Base-by-base conservation (phyloP, 768 basidiomycete genomes). In the Amylocystis lapponica region DNA sequence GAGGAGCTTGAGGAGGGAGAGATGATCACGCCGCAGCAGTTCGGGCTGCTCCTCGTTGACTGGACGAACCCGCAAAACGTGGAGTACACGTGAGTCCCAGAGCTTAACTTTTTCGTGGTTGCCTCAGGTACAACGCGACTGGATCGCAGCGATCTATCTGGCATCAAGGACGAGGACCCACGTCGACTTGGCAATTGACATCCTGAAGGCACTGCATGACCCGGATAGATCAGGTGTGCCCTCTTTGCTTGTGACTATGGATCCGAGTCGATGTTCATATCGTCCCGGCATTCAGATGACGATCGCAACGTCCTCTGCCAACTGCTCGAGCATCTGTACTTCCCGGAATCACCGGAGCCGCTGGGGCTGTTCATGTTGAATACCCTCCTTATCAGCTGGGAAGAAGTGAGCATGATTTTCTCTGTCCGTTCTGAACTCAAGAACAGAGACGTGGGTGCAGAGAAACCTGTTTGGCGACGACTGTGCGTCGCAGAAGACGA, bases 231-330 rank as follows among this genome's bases (percentile, higher is more conserved):
- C 72, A 39, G 68, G 78, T 76, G 41, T 33, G 58, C 39, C 11
- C 39, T 33, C 13, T 47, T 32, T n/a, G n/a, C n/a, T n/a, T n/a
- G n/a, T n/a, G n/a, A 26, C 36, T 27, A n/a, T 20, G 20, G 14
- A 8, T 13, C 14, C 14, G 26, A 14, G 39, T 32, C 16, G 10
- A 2, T n/a, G 17, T 13, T 14, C 21, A 42, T n/a, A 26, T 26
- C 41, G 11, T 26, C 12, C 43, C 32, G 27, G 36, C 14, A 5
- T 39, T 19, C 52, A 87, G 83, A 70, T 45, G 78, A 79, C 3
- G 72, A 78, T 46, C 72, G 78, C 50, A 86, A 85, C 53, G 65
- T 71, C 1, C 57, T 87, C 7, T 79, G 78, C 45, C 81, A 83
- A 35, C 68, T 81, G 20, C 66, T 90, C 14, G 67, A 67, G 12